These are phyloP conservation scores for Neonectria sp. DNA, from an alignment of 2,329 filamentous ascomycete species.

Conservation along the genomic window DNA sequence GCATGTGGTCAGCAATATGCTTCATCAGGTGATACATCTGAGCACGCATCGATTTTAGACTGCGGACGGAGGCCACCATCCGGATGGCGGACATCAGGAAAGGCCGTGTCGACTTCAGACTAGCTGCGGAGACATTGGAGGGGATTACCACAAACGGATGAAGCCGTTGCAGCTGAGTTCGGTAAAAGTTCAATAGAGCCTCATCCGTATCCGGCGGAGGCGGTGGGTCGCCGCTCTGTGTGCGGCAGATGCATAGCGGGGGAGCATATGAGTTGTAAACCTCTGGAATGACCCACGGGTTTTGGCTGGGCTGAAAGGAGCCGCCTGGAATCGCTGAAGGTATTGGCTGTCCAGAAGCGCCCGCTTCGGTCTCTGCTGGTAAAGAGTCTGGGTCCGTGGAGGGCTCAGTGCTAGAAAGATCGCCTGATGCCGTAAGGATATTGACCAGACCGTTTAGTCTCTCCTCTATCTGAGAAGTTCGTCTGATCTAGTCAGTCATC, in stretches of 20 bases:
- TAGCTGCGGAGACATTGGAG: conserved; percentile 51
- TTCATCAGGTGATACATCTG: conserved; percentile 65
- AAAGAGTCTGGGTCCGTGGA: conserved; percentile 41
- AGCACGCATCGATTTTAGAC: conserved; percentile 62
- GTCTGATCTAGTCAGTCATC: conserved; percentile 50
- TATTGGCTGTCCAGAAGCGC: conserved; percentile 41
- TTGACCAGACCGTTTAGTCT: conserved; percentile 65
- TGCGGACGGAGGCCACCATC: conserved; percentile 66
- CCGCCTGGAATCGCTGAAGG: conserved; percentile 38
- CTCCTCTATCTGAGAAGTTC: conserved; percentile 65
- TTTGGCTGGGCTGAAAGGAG: conserved; percentile 29
- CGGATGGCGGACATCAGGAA: conserved; percentile 66
- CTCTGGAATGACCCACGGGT: conserved; percentile 54
- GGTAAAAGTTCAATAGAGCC: conserved; percentile 61
- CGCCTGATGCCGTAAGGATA: conserved; percentile 61
- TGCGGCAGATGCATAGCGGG: conserved; percentile 63
- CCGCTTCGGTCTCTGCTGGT: conserved; percentile 45
- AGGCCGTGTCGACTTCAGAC: conserved; percentile 58
- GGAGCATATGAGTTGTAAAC: conserved; percentile 64
- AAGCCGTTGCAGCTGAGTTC: conserved; percentile 57
- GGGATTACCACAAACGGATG: conserved; percentile 66
- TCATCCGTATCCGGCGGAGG: conserved; percentile 63
- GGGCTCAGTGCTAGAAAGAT: conserved; percentile 46
- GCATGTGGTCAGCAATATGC: conserved; percentile 63
- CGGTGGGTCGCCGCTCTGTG: conserved; percentile 56